phyloP scores from a whole-genome alignment of 2,329 filamentous ascomycete genomes.

The Phaeosphaeriaceae sp. region DNA sequence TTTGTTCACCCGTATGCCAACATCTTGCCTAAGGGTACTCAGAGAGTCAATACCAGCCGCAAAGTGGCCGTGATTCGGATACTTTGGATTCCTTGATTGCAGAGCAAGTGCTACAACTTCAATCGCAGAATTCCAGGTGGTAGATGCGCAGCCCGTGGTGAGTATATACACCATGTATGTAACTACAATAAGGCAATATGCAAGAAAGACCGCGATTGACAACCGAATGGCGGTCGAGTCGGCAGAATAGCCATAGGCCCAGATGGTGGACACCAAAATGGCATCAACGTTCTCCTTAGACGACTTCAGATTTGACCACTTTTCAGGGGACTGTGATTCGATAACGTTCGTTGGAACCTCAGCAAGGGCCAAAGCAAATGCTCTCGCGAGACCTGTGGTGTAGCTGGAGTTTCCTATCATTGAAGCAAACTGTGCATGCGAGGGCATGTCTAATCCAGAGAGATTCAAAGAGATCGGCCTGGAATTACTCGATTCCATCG shows the following conservation, averaged over 20 bases:
- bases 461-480: neutral
- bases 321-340: too few species aligned
- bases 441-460: neutral
- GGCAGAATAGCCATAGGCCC: conserved; percentile 11
- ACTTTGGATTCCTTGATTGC: conserved; percentile 15
- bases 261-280: neutral
- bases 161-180: conserved; percentile 15
- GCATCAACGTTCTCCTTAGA: neutral
- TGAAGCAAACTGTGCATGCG: neutral
- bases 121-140: conserved; percentile 19
- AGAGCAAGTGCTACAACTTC: conserved; percentile 22
- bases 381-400: neutral
- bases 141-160: conserved; percentile 14
- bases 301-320: neutral
- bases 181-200: conserved; percentile 14
- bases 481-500: too few species aligned
- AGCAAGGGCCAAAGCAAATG: neutral
- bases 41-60: conserved; percentile 16
- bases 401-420: neutral
- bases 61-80: conserved; percentile 3
- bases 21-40: conserved; percentile 14
- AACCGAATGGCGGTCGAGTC: conserved; percentile 3
- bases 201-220: conserved; percentile 9
- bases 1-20: conserved; percentile 18
- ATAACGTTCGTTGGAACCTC: neutral